These are phyloP conservation scores for Cladophialophora immunda DNA, from an alignment of 2,329 filamentous ascomycete genomes.

Conservation along the genomic window DNA sequence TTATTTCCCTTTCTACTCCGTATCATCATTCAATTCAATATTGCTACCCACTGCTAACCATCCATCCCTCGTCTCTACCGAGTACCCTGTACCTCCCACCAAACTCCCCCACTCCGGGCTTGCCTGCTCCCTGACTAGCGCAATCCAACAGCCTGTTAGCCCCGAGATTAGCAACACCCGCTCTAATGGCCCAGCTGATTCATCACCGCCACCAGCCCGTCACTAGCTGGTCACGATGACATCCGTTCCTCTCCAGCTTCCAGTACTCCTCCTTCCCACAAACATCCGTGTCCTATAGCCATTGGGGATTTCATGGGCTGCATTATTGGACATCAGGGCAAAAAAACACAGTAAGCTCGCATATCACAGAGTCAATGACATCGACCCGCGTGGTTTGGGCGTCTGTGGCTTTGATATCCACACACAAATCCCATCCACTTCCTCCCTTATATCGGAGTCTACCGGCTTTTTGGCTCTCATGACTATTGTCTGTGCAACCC, in stretches of 20 bases:
- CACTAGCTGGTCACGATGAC: slow-evolving; percentile 2
- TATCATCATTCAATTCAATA: no score
- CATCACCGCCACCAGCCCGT: slow-evolving; percentile 28
- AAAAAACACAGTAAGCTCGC: slow-evolving; percentile 29
- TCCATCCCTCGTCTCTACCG: no score
- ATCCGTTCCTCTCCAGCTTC: slow-evolving; percentile 26
- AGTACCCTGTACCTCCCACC: no score
- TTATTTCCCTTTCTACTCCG: not conserved
- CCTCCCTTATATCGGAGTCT: not conserved
- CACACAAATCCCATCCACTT: not conserved
- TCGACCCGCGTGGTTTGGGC: not conserved
- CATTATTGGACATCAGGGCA: not conserved
- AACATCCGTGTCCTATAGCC: slow-evolving; percentile 16
- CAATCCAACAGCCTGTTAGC: slow-evolving; percentile 19
- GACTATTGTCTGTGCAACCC: not conserved
- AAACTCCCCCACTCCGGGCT: slow-evolving; percentile 12
- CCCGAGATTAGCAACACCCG: slow-evolving; percentile 27
- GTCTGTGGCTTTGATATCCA: not conserved
- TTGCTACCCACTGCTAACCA: not conserved
- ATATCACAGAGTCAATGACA: slow-evolving; percentile 8
- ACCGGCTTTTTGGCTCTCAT: not conserved
- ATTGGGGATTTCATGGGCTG: slow-evolving; percentile 19
- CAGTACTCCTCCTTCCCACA: slow-evolving; percentile 24
- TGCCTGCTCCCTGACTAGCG: slow-evolving; percentile 21
- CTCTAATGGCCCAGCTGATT: slow-evolving; percentile 26